Conservation (phyloP, 140 eudicot species). For the Oenanthe javanica region DNA sequence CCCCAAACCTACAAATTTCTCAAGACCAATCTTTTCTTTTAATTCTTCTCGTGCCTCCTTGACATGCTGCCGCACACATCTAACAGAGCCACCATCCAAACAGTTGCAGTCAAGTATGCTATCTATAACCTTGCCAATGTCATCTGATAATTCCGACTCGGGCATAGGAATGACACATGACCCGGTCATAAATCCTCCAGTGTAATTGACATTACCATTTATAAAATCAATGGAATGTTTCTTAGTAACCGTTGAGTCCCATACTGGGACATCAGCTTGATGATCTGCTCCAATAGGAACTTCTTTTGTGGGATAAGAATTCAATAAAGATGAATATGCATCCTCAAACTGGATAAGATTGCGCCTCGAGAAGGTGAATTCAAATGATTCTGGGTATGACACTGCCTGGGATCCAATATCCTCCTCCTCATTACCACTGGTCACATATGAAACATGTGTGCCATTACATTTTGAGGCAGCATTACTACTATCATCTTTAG, state of each 20-base stretch:
- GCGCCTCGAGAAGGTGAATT: slow-evolving; percentile 31
- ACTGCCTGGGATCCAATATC: slow-evolving; percentile 24
- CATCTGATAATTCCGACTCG: slow-evolving; percentile 1
- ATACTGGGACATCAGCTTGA: slow-evolving; percentile 62
- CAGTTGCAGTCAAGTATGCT: slow-evolving; percentile 47
- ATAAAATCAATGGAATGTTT: slow-evolving; percentile 7
- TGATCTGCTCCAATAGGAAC: slow-evolving; percentile 65
- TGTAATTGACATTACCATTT: slow-evolving; percentile 3
- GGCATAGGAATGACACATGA: slow-evolving; percentile 35
- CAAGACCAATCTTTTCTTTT: slow-evolving; percentile 38
- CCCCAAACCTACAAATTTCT: slow-evolving; percentile 45
- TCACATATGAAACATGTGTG: slow-evolving; percentile 28
- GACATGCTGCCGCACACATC: slow-evolving; percentile 72
- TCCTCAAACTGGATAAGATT: slow-evolving; percentile 30
- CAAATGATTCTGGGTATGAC: slow-evolving; percentile 29
- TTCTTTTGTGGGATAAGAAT: slow-evolving; percentile 45
- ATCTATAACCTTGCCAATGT: slow-evolving; percentile 6
- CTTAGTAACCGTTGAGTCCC: slow-evolving; percentile 16
- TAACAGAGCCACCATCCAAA: slow-evolving; percentile 51
- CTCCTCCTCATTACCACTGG: slow-evolving; percentile 29
- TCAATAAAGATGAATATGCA: slow-evolving; percentile 29
- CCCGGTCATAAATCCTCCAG: slow-evolving; percentile 21
- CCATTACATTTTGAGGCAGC: slow-evolving; percentile 13
- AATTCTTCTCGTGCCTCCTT: slow-evolving; percentile 49
- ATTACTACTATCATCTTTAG: slow-evolving; percentile 19